Evolutionary conservation across 75 land plant genomes (phyloP), one percentile per base, ranked within the genome.

Genomic region (Adiantum capillusveneris): DNA sequence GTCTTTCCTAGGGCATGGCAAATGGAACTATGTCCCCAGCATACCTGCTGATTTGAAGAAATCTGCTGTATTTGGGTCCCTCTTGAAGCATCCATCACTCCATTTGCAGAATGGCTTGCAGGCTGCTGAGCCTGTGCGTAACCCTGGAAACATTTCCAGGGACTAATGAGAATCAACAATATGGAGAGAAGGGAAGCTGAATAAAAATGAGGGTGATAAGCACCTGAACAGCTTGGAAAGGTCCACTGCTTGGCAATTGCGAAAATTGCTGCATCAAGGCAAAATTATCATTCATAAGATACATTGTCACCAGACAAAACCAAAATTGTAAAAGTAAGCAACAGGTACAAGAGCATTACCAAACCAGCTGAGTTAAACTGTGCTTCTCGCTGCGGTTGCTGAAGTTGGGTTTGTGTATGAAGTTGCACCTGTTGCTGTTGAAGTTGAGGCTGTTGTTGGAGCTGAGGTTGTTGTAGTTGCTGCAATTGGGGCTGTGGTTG

Each of bases 181-280:
- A 34, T 34, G 7, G n/a, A 57, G 6, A 57, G 41, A 11, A 31
- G 37, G 31, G 16, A 59, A 59, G 17, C 37, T 21, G 17, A 31
- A 59, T 51, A 50, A 36, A 17, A 7, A 43, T 62, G 18, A 30
- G 30, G 20, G 20, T 52, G 53, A 11, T 1, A 37, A 24, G 6
- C 20, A 63, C 65, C 81, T 81, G 84, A 31, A 66, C 25, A 52
- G 67, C 73, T 58, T 78, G 88, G 1, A 11, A 0, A 36, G 18
- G 17, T 26, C 24, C 37, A 56, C 56, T 44, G 58, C 56, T 41
- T 17, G 66, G 48, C 41, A 27, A 41, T 1, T 50, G 46, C 14
- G 1, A 46, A 2, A 37, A 18, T 5, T 29, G 34, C 61, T 34
- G 50, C 12, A 19, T 30, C 13, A 51, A 37, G 28, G 14, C 11